Evolutionary conservation across 2,329 filamentous ascomycete species (phyloP).

Genomic region (Xylaria sp.): DNA sequence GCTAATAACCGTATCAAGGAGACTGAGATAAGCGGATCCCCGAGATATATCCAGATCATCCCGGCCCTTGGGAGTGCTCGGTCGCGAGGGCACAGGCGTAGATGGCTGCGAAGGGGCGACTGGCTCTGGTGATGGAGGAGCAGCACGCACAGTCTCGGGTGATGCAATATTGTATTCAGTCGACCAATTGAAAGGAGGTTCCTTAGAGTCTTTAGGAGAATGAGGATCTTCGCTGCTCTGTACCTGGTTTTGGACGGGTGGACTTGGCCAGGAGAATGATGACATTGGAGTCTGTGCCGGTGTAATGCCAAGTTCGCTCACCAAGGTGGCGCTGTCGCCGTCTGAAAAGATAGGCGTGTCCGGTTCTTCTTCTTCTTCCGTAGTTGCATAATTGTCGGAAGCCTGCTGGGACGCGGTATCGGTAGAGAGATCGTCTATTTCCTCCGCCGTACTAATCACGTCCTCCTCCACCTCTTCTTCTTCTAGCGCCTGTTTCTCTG

Average conservation of each 20-base stretch:
- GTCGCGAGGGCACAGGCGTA: slow-evolving; percentile 4
- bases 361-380: slow-evolving; percentile 1
- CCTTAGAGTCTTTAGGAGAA: neutral
- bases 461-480: neutral
- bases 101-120: neutral
- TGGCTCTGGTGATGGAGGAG: slow-evolving; percentile 3
- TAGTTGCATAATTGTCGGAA: neutral
- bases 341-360: neutral
- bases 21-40: neutral
- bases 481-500: neutral
- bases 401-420: neutral
- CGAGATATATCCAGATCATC: neutral
- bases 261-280: slow-evolving; percentile 10
- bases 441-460: neutral
- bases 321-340: slow-evolving; percentile 1
- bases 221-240: neutral
- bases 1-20: slow-evolving; percentile 2
- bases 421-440: neutral
- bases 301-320: slow-evolving; percentile 1
- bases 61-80: neutral
- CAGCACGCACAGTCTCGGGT: neutral
- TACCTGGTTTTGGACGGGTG: neutral
- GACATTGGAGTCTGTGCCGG: neutral
- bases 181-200: neutral
- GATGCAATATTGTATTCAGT: neutral